Conservation (phyloP, 352 stramenopile species). For the Pythium brachiatum region DNA sequence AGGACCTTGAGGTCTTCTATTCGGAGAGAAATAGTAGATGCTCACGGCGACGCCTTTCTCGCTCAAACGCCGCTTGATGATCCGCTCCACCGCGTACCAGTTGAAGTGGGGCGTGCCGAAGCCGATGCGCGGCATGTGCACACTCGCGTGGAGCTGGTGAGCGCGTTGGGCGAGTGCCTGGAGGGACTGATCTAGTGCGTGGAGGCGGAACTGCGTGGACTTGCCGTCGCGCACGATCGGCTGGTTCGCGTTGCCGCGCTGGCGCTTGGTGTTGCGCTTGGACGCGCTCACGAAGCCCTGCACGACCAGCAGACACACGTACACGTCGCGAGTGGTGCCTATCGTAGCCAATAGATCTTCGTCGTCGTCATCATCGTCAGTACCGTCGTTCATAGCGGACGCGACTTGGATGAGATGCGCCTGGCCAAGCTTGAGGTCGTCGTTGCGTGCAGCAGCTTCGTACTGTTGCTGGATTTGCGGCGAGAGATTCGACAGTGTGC, state of each 20-base stretch:
- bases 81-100: slow-evolving; percentile 78
- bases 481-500: slow-evolving; percentile 49
- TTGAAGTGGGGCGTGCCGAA: slow-evolving; percentile 78
- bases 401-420: slow-evolving; percentile 59
- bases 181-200: slow-evolving; percentile 54
- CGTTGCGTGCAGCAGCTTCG: slow-evolving; percentile 47
- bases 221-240: slow-evolving; percentile 47
- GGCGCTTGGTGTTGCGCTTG: slow-evolving; percentile 37
- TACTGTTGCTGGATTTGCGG: slow-evolving; percentile 59
- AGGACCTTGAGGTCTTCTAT: slow-evolving; percentile 6
- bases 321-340: slow-evolving; percentile 25
- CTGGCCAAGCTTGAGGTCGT: slow-evolving; percentile 70
- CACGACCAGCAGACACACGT: slow-evolving; percentile 70
- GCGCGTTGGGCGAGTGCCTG: slow-evolving; percentile 38
- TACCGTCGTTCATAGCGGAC: not conserved
- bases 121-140: slow-evolving; percentile 78
- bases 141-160: slow-evolving; percentile 36
- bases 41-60: slow-evolving; percentile 47
- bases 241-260: not conserved
- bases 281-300: slow-evolving; percentile 47
- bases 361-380: slow-evolving; percentile 5
- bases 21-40: slow-evolving; percentile 71
- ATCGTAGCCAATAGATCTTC: not conserved
- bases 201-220: slow-evolving; percentile 64
- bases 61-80: slow-evolving; percentile 60